Base-by-base conservation (phyloP, 164 flowering plant species). In the Tinospora cordifolia region DNA sequence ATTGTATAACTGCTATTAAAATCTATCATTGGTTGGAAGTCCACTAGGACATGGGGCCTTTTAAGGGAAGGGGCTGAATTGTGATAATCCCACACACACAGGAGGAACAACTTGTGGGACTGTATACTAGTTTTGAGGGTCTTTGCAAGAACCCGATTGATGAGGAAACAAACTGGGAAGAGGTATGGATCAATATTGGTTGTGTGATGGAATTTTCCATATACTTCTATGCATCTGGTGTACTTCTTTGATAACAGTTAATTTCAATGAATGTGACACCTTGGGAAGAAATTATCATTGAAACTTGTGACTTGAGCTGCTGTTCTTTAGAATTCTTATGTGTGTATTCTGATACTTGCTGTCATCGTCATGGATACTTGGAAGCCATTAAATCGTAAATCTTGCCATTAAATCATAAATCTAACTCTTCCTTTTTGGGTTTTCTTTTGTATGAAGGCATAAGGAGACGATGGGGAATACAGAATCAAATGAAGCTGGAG, bases 391-490 rank as follows among this genome's bases (percentile, higher is more conserved):
- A n/a, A n/a, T n/a, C n/a, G n/a, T n/a, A n/a, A n/a, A n/a, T n/a
- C n/a, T n/a, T n/a, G 54, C 19, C 19, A 13, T 54, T 8, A 8
- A 14, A 2, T 19, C n/a, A 2, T 54, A 54, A 6, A 54, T 54
- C 21, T 6, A 54, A 54, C 60, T 19, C n/a, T 54, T 21, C 60
- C 60, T 54, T 54, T 21, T 19, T 39, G 39, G n/a, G 25, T 30
- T 34, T 64, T 15, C 39, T 64, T 64, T 34, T 64, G 46, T 19
- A 15, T 64, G 25, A 65, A 22, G 41, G 46, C 22, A 24, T 15
- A 38, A 36, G 39, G 24, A 6, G 17, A 67, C 69, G 25, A 68
- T 68, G 70, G 70, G 70, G 14, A 68, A 68, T 51, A 49, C 44
- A 36, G 62, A 51, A 19, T 68, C 70, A 34, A 51, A 9, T 22